Conservation (phyloP, 73 alveolate genomes). For the Stentor roeselii region DNA sequence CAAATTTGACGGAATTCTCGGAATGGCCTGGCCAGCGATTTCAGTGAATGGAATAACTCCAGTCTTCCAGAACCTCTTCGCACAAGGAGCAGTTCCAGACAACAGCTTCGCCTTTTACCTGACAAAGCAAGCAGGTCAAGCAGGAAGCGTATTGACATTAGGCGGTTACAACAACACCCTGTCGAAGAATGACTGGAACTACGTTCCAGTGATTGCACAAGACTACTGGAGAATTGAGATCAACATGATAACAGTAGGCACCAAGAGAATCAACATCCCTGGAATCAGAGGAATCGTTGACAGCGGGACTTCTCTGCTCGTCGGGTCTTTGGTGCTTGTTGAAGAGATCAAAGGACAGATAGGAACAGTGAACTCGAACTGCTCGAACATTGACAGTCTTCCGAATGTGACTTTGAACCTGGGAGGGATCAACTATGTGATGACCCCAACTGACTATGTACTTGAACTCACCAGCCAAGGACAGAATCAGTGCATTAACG, state of each 20-base stretch:
- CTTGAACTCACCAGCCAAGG: not conserved
- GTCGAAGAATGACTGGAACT: constrained; percentile 33
- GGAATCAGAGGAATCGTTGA: not conserved
- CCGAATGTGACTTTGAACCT: not conserved
- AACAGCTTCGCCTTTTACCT: not conserved
- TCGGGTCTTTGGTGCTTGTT: not conserved
- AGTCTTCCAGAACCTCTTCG: not conserved
- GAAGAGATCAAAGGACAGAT: not conserved
- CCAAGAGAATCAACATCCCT: not conserved
- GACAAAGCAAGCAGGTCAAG: constrained; percentile 23
- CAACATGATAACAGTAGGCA: not conserved
- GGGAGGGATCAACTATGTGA: not conserved
- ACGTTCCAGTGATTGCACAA: constrained; percentile 51
- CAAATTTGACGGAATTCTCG: constrained; percentile 69
- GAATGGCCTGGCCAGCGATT: constrained; percentile 59
- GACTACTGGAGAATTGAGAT: not conserved
- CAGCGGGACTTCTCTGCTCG: not conserved
- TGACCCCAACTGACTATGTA: not conserved
- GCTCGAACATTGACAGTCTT: not conserved
- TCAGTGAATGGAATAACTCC: constrained; percentile 48
- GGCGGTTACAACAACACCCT: constrained; percentile 50
- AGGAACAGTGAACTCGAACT: not conserved
- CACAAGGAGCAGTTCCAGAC: not conserved
- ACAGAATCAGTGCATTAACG: not conserved
- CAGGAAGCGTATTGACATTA: constrained; percentile 43